Percentiles rank a stretch among this genome's conserved stretches.
Evolutionary conservation across 1,284 basidiomycete genomes (phyloP).

Genomic region (Ganoderma lingzhi): DNA sequence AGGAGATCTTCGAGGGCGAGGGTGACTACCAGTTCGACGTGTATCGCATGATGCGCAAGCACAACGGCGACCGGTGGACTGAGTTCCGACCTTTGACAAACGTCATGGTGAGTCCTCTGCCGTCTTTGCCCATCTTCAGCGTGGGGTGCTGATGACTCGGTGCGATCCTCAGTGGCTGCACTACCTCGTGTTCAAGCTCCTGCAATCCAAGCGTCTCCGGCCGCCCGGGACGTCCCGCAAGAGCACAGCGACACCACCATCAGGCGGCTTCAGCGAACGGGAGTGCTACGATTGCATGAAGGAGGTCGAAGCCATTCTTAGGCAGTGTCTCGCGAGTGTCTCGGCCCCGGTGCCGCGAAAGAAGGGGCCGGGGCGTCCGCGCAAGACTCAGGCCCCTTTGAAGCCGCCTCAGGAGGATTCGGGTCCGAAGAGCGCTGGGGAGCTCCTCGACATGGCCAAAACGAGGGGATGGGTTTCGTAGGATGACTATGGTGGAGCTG

Average conservation of each 20-base stretch:
- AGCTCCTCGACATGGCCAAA: slow-evolving; percentile 60
- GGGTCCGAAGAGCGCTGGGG: slow-evolving; percentile 56
- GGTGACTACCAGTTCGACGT: slow-evolving; percentile 96
- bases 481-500: neutral
- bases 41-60: slow-evolving; percentile 86
- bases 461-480: slow-evolving; percentile 60
- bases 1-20: slow-evolving; percentile 86
- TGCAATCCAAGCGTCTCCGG: slow-evolving; percentile 73
- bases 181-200: slow-evolving; percentile 77
- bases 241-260: slow-evolving; percentile 30
- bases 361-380: slow-evolving; percentile 44
- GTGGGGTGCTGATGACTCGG: neutral
- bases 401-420: slow-evolving; percentile 22
- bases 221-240: slow-evolving; percentile 49
- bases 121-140: neutral
- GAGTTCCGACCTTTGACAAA: slow-evolving; percentile 85
- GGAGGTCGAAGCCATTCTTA: slow-evolving; percentile 63
- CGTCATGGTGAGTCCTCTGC: slow-evolving; percentile 72
- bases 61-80: slow-evolving; percentile 73
- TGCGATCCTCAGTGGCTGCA: slow-evolving; percentile 77
- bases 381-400: slow-evolving; percentile 45
- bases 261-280: slow-evolving; percentile 55
- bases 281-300: slow-evolving; percentile 67
- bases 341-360: slow-evolving; percentile 31
- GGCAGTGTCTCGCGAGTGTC: slow-evolving; percentile 48